A percentile compares a stretch with the other conserved stretches of the same genome.
phyloP scores from a whole-genome alignment of 1,284 basidiomycete genomes.

The Cryptococcus sp. region DNA sequence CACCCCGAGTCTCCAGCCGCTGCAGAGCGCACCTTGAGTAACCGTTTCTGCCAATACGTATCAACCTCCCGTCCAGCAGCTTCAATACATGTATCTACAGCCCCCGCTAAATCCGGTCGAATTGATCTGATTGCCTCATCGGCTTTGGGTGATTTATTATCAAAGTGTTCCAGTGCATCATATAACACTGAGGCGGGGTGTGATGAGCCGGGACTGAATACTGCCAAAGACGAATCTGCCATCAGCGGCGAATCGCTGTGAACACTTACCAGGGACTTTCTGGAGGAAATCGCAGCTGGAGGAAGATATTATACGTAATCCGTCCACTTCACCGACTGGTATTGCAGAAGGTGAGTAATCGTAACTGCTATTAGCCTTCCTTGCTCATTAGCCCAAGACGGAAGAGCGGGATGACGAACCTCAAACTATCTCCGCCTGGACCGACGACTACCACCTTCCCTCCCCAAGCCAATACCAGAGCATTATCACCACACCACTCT shows the following conservation, averaged over 20 bases:
- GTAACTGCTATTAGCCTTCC: conserved; percentile 56
- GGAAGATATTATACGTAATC: conserved; percentile 73
- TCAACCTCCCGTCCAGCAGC: conserved; percentile 93
- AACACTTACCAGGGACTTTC: conserved; percentile 72
- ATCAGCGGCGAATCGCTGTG: neutral
- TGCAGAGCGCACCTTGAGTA: conserved; percentile 66
- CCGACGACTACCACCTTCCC: conserved; percentile 79
- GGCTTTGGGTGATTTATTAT: conserved; percentile 75
- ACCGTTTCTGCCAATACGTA: conserved; percentile 75
- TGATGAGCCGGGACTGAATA: conserved; percentile 88
- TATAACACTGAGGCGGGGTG: conserved; percentile 87
- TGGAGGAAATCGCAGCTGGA: conserved; percentile 85
- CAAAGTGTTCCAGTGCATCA: conserved; percentile 87
- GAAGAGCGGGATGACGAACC: conserved; percentile 55
- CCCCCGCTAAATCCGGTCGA: conserved; percentile 73
- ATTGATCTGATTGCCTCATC: conserved; percentile 90
- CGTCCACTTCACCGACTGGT: conserved; percentile 80
- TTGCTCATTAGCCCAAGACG: neutral
- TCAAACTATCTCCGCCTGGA: conserved; percentile 81
- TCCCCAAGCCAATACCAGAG: conserved; percentile 77
- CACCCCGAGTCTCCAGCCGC: neutral
- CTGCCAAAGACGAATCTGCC: conserved; percentile 67
- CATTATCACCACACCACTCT: conserved; percentile 96
- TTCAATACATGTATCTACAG: conserved; percentile 88
- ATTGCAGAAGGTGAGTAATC: conserved; percentile 71